These are phyloP conservation scores for Yueomyces sinensis DNA, from an alignment of 805 yeast genomes.

Conservation along the genomic window DNA sequence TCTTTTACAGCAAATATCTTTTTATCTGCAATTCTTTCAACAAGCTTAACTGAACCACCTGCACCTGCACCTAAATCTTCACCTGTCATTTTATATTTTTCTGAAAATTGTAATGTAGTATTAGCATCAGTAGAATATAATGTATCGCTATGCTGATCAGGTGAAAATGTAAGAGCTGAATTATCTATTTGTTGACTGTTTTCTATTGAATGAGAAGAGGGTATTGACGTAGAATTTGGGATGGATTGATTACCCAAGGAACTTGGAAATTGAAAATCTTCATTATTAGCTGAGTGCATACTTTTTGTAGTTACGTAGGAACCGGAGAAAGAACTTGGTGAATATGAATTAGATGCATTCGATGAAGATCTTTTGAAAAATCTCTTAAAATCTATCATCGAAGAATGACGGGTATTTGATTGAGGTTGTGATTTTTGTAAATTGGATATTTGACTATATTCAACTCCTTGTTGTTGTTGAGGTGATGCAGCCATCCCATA, in stretches of 20 bases:
- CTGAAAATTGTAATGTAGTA: conserved; percentile 46
- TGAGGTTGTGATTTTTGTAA: not conserved
- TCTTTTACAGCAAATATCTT: conserved; percentile 84
- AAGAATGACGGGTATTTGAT: not conserved
- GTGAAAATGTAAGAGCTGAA: conserved; percentile 6
- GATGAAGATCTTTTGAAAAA: not conserved
- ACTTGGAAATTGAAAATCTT: not conserved
- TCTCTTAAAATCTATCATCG: not conserved
- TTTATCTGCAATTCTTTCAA: conserved; percentile 50
- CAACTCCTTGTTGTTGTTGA: too few relatives aligned
- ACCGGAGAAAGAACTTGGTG: not conserved
- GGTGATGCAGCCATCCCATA: not conserved
- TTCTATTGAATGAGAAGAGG: not conserved
- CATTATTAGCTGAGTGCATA: not conserved
- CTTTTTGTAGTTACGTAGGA: not conserved
- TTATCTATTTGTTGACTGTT: not conserved
- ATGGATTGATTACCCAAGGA: not conserved
- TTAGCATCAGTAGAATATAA: conserved; percentile 27
- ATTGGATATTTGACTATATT: conserved; percentile 28
- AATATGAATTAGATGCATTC: conserved; percentile 1
- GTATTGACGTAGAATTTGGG: not conserved
- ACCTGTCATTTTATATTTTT: conserved; percentile 69
- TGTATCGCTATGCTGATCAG: conserved; percentile 25
- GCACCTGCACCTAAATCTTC: conserved; percentile 89
- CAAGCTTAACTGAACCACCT: conserved; percentile 76